These are phyloP conservation scores for Aphanoascus verrucosus DNA, from an alignment of 2,329 filamentous ascomycete genomes.

Conservation along the genomic window DNA sequence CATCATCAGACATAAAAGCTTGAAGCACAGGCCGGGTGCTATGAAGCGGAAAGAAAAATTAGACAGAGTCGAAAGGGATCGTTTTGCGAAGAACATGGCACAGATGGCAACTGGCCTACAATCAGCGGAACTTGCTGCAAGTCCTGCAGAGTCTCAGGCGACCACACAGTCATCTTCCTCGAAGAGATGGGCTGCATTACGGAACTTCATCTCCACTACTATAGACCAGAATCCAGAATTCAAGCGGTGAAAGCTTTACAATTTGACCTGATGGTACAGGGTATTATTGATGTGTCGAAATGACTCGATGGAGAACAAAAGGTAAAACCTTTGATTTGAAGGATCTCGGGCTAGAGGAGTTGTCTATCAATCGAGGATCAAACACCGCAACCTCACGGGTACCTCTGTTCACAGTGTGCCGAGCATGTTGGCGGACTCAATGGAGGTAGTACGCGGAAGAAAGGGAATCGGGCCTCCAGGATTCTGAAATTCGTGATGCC, in stretches of 20 bases:
- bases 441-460: no score
- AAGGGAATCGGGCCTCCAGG: no score
- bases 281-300: no score
- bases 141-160: conserved; percentile 3
- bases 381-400: no score
- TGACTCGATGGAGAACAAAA: no score
- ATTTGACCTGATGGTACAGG: no score
- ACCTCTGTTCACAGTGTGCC: no score
- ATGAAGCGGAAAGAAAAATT: conserved; percentile 73
- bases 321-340: no score
- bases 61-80: conserved; percentile 67
- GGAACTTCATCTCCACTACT: conserved; percentile 72
- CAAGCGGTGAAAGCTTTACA: conserved; percentile 19
- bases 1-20: conserved; percentile 61
- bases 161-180: conserved; percentile 23
- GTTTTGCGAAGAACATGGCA: conserved; percentile 76
- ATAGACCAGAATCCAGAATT: conserved; percentile 85
- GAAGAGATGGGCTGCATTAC: conserved; percentile 67
- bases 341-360: no score
- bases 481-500: no score
- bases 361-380: no score
- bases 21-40: conserved; percentile 66
- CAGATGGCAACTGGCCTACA: conserved; percentile 46
- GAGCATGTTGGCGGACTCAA: no score
- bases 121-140: conserved; percentile 15